Evolutionary conservation across 2,329 filamentous ascomycete genomes (phyloP), one percentile per base, ranked within the genome.

Genomic region (Diaporthe citriasiana): DNA sequence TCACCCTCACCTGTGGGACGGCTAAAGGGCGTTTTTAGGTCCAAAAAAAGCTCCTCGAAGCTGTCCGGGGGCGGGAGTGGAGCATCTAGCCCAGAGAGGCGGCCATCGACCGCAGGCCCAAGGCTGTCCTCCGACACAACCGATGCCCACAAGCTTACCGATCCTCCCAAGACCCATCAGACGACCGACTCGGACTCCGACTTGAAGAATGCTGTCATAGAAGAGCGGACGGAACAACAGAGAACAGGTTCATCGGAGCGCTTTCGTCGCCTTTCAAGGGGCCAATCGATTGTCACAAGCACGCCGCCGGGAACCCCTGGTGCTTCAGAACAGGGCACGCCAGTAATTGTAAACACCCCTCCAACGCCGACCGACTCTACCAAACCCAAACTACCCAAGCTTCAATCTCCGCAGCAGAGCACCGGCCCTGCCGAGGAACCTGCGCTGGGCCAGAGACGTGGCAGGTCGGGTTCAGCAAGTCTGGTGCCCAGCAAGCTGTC

Each of bases 401-500:
- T 80, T 78, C 71, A 76, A 74, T 77, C 69, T 68, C 75, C 77
- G 74, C 73, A 73, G 65, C 60, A 75, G 56, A 77, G 81, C 73
- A 72, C 75, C 65, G 75, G 74, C 15, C 63, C 76, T 47, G 77
- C 80, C 47, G 79, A 82, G 60, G n/a, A 80, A 76, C 73, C 89
- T 79, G 94, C 94, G 90, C 94, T 92, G 84, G 90, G 92, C 73
- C 93, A 95, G 75, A 83, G 87, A 79, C 85, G 88, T 77, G 82
- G 81, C 75, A 86, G 87, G 79, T 87, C 91, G 86, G 85, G 85
- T 79, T 89, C 88, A 76, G 83, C 82, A 75, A 88, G 83, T 73
- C 84, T 91, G 76, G 89, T 88, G 56, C 95, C 95, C 42, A 98
- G 95, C 88, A 98, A 97, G 84, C 88, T 98, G 50, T 97, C 95